Percentiles rank a stretch among this genome's conserved stretches.
phyloP scores from a whole-genome alignment of 2,329 filamentous ascomycete species.

The Penicillium sp. region DNA sequence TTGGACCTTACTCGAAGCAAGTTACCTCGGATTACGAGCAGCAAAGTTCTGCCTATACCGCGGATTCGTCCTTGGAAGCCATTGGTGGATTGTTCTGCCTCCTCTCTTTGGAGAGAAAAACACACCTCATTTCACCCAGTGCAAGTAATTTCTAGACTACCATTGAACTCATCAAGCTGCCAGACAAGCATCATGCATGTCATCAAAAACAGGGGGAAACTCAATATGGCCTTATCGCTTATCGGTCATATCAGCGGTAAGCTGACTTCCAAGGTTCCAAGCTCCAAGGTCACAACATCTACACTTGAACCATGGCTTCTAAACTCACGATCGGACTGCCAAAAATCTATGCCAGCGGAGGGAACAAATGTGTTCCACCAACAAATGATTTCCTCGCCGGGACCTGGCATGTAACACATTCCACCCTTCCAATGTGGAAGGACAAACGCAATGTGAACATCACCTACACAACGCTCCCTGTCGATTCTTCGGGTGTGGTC shows the following conservation, averaged over 20 bases:
- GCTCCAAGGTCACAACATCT: background rate
- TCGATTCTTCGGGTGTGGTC: background rate
- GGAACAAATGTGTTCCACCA: constrained; percentile 8
- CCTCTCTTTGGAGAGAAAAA: too few species aligned
- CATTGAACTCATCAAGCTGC: too few species aligned
- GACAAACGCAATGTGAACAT: constrained; percentile 25
- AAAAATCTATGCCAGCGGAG: background rate
- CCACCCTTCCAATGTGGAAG: constrained; percentile 23
- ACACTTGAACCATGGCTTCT: background rate
- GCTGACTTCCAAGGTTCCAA: background rate
- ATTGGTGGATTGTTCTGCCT: too few species aligned
- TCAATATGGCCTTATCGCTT: background rate
- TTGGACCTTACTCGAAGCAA: too few species aligned
- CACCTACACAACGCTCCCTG: constrained; percentile 17
- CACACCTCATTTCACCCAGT: too few species aligned
- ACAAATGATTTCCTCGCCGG: constrained; percentile 17
- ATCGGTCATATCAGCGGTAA: background rate
- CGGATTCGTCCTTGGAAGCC: too few species aligned
- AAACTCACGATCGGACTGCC: constrained; percentile 5
- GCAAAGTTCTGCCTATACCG: too few species aligned
- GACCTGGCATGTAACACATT: constrained; percentile 25
- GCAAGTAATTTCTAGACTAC: too few species aligned
- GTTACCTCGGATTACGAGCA: too few species aligned
- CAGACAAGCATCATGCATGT: too few species aligned
- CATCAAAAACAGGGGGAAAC: background rate